Percentiles rank a stretch among this genome's conserved stretches.
Conservation (phyloP, 108 stramenopile genomes). For the Skeletonema potamos region DNA sequence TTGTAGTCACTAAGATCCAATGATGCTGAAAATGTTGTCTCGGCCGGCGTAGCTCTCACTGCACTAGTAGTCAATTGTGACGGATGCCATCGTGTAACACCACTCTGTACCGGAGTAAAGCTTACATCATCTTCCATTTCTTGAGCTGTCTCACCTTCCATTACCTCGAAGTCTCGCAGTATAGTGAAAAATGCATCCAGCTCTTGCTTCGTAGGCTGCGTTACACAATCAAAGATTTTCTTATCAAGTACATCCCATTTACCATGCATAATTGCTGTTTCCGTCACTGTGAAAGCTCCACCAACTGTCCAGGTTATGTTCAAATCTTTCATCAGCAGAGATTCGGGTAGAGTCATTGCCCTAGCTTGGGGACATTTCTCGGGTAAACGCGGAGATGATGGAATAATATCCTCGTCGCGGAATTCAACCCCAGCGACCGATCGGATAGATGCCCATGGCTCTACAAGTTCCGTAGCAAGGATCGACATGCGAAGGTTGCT, state of each 20-base stretch:
- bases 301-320: slow-evolving; percentile 82
- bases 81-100: slow-evolving; percentile 41
- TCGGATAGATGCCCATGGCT: slow-evolving; percentile 84
- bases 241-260: slow-evolving; percentile 58
- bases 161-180: slow-evolving; percentile 30
- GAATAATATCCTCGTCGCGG: slow-evolving; percentile 62
- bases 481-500: slow-evolving; percentile 88
- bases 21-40: slow-evolving; percentile 56
- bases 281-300: slow-evolving; percentile 74
- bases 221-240: slow-evolving; percentile 48
- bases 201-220: slow-evolving; percentile 53
- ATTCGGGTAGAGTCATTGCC: slow-evolving; percentile 30
- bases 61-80: background rate
- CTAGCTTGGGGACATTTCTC: slow-evolving; percentile 29
- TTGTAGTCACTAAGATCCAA: slow-evolving; percentile 53
- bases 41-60: slow-evolving; percentile 4
- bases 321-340: slow-evolving; percentile 24
- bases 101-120: slow-evolving; percentile 35
- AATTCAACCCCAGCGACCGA: slow-evolving; percentile 52
- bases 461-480: slow-evolving; percentile 79
- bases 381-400: slow-evolving; percentile 30
- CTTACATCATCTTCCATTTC: slow-evolving; percentile 36
- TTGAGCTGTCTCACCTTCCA: slow-evolving; percentile 38
- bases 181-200: slow-evolving; percentile 40
- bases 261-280: slow-evolving; percentile 70